A percentile compares a stretch with the other conserved stretches of the same genome.
These are phyloP conservation scores for Pistacia atlantica DNA, from an alignment of 345 rosid species.

Conservation along the genomic window DNA sequence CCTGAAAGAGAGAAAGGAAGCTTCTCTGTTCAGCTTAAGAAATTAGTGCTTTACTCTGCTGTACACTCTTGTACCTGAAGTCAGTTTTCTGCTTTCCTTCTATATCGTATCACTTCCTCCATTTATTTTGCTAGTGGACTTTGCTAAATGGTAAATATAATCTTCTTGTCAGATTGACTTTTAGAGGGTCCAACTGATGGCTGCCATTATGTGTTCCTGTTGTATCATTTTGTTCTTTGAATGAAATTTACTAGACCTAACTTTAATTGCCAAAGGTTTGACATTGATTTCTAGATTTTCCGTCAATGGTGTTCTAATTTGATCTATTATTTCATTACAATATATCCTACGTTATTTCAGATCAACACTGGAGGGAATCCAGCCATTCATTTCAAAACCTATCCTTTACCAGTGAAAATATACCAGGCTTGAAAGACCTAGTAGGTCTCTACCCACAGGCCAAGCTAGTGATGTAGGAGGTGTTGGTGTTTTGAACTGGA, in stretches of 20 bases:
- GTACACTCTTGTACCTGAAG: no score
- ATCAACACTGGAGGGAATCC: conserved; percentile 88
- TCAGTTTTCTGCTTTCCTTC: no score
- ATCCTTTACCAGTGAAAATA: conserved; percentile 23
- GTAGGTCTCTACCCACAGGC: conserved; percentile 24
- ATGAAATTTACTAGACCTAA: background rate
- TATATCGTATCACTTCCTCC: no score
- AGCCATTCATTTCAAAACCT: conserved; percentile 36
- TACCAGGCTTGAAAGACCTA: conserved; percentile 60
- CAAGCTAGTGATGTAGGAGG: no score
- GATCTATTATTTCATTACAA: conserved; percentile 6
- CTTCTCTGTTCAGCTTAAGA: no score
- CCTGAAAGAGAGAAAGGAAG: no score
- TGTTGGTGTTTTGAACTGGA: no score
- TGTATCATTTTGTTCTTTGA: background rate
- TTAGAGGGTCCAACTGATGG: background rate
- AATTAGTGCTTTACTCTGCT: no score
- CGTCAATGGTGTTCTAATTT: background rate
- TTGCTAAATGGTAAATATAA: no score
- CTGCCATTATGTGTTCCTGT: background rate
- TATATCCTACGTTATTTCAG: conserved; percentile 40
- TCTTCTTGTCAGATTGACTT: no score
- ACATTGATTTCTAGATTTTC: background rate
- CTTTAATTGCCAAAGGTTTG: background rate
- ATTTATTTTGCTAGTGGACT: no score